Base-by-base conservation (phyloP, 192 early-diverging fungal genomes). In the Geranomyces variabilis region DNA sequence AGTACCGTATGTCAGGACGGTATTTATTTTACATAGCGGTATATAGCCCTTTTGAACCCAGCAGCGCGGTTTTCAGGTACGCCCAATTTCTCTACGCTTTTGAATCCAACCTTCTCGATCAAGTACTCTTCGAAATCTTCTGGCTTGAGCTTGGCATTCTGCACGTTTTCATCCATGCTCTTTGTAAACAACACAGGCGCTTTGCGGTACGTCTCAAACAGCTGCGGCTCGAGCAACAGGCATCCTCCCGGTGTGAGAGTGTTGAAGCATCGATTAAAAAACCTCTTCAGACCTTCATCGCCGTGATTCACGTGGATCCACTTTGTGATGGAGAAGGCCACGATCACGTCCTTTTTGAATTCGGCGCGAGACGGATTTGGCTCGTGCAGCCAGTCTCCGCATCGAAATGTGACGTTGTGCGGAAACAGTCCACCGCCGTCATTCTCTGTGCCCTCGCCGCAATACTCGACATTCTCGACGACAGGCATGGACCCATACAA, bases 221-320 rank as follows among this genome's bases (percentile, higher is more conserved):
- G 72, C 66, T 94, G 93, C 5, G 88, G 85, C 75, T 94, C 93
- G 28, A 94, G 49, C 26, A 94, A 62, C 53, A 94, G 83, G 9
- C 72, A 45, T 1, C 93, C 93, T 0, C 87, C 89, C 0, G 75
- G 78, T 0, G 70, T 65, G 10, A 94, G 69, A 19, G 74, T 75
- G 0, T 78, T 41, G 69, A 88, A 90, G 7, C 84, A 79, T 67
- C 88, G 91, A 47, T 77, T 67, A 67, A 94, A 93, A 56, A 93
- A 92, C 28, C 58, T 46, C 41, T 84, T 74, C 13, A 94, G 44
- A 1, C 90, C 92, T 9, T 74, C 69, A 67, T 94, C 93, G 0
- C 91, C 92, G 22, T 83, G 66, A 68, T 90, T 83, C 19, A 94
- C 75, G 61, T 94, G 93, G 51, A 94, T 90, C 92, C 92, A 93